Evolutionary conservation across 2,329 filamentous ascomycete species (phyloP).

Genomic region (Aspergillus transmontanensis): DNA sequence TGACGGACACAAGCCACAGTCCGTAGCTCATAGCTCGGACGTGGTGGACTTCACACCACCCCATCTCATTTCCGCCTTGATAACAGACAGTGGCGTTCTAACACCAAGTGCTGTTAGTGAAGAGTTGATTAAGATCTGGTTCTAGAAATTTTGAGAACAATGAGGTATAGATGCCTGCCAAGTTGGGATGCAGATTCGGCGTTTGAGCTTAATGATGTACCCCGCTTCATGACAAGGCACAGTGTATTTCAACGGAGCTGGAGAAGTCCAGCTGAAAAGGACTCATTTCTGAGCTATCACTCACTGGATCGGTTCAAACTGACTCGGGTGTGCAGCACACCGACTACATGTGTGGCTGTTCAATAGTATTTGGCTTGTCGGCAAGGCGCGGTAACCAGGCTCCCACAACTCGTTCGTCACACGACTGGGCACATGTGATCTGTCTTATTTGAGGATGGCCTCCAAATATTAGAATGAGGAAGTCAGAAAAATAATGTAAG

Average conservation of each 20-base stretch:
- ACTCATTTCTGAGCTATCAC: not conserved
- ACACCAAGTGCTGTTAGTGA: slow-evolving; percentile 67
- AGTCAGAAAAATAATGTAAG: not conserved
- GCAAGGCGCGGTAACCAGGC: not conserved
- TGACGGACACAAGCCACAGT: slow-evolving; percentile 49
- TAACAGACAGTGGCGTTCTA: slow-evolving; percentile 66
- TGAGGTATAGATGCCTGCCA: not conserved
- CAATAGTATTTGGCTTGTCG: slow-evolving; percentile 4
- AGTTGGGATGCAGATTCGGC: not conserved
- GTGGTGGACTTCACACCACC: slow-evolving; percentile 58
- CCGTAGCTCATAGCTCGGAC: slow-evolving; percentile 32
- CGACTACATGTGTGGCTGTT: not conserved
- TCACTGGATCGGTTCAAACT: not conserved
- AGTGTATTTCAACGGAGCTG: not conserved
- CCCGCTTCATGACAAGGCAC: not conserved
- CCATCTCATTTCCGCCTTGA: slow-evolving; percentile 64
- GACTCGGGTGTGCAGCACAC: not conserved
- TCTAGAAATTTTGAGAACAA: slow-evolving; percentile 9
- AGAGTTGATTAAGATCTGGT: slow-evolving; percentile 64
- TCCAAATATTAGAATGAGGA: not conserved
- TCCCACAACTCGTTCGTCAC: not conserved
- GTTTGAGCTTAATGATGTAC: slow-evolving; percentile 1
- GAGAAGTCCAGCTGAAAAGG: not conserved
- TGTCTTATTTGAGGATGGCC: not conserved
- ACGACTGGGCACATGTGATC: not conserved